Evolutionary conservation across 2,329 filamentous ascomycete species (phyloP).

Genomic region (Curvularia verruculosa): DNA sequence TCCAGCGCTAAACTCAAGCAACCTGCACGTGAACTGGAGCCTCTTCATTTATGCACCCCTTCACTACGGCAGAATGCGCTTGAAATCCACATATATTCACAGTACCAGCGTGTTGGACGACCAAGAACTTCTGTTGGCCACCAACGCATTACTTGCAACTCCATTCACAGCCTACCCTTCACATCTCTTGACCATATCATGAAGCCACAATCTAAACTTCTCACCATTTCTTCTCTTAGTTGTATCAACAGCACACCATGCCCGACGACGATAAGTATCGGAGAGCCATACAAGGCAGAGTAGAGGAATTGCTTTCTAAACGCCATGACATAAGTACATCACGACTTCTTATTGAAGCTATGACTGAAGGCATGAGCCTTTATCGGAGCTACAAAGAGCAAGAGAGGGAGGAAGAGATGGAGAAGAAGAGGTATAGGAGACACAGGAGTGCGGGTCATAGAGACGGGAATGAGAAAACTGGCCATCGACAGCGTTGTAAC

Average conservation of each 20-base stretch:
- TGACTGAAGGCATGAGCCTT: slow-evolving; percentile 28
- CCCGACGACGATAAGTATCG: slow-evolving; percentile 19
- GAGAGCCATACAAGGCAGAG: slow-evolving; percentile 20
- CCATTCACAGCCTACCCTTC: slow-evolving; percentile 5
- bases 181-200: background rate
- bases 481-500: background rate
- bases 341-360: slow-evolving; percentile 26
- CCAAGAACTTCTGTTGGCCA: background rate
- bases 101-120: background rate
- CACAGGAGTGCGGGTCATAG: background rate
- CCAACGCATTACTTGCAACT: background rate
- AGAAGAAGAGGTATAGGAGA: background rate
- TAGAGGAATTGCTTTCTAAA: slow-evolving; percentile 21
- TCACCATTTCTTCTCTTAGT: background rate
- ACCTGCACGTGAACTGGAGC: background rate
- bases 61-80: background rate
- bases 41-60: background rate
- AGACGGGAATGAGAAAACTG: background rate
- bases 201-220: background rate
- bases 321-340: slow-evolving; percentile 16
- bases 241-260: slow-evolving; percentile 4
- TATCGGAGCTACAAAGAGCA: slow-evolving; percentile 24
- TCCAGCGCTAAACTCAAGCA: background rate
- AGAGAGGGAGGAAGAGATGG: slow-evolving; percentile 5
- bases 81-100: slow-evolving; percentile 4